Evolutionary conservation across 2,329 filamentous ascomycete genomes (phyloP).

Genomic region (Periconia sp.): DNA sequence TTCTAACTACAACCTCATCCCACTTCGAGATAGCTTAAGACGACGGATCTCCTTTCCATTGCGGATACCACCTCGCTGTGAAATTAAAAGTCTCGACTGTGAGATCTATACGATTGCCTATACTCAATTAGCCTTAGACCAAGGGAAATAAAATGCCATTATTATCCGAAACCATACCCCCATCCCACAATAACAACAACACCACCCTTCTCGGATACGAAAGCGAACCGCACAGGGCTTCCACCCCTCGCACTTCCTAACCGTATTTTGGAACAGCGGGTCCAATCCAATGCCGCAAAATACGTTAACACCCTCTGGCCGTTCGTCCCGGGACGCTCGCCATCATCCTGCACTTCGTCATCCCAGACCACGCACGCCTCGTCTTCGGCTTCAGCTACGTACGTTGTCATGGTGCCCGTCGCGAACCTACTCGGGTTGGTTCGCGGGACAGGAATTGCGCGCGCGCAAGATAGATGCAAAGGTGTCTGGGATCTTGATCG

Average conservation of each 20-base stretch:
- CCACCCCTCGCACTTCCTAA: slow-evolving; percentile 63
- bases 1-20: too few species aligned
- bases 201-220: slow-evolving; percentile 62
- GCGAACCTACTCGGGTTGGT: slow-evolving; percentile 77
- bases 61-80: too few species aligned
- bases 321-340: slow-evolving; percentile 70
- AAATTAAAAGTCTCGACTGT: too few species aligned
- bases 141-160: slow-evolving; percentile 2
- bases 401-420: slow-evolving; percentile 74
- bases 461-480: slow-evolving; percentile 75
- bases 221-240: slow-evolving; percentile 67
- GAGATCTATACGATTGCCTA: too few species aligned
- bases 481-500: slow-evolving; percentile 65
- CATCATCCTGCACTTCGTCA: slow-evolving; percentile 61
- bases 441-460: slow-evolving; percentile 70
- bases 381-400: slow-evolving; percentile 72
- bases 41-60: too few species aligned
- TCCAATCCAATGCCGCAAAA: slow-evolving; percentile 65
- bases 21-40: too few species aligned
- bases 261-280: slow-evolving; percentile 65
- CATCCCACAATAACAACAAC: too few species aligned
- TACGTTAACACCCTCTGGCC: slow-evolving; percentile 74
- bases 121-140: too few species aligned
- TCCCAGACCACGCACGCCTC: slow-evolving; percentile 58
- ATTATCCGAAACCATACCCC: slow-evolving; percentile 39